A percentile compares a stretch with the other conserved stretches of the same genome.
Conservation (phyloP, 805 yeast species). For the Teunomyces panamensis region DNA sequence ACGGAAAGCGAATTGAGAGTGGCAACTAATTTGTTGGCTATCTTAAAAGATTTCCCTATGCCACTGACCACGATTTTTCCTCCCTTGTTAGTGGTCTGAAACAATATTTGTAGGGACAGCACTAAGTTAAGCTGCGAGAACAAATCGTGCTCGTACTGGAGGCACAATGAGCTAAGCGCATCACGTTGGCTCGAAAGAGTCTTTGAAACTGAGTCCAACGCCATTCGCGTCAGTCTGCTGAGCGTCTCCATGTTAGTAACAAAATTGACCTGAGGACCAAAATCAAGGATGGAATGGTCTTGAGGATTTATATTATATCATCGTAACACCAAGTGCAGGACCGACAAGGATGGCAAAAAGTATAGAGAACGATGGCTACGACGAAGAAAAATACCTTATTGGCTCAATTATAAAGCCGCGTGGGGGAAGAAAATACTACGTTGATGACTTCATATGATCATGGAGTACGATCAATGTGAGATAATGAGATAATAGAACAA, state of each 20-base stretch:
- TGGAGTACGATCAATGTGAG: too few relatives aligned
- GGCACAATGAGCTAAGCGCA: slow-evolving; percentile 44
- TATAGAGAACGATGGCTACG: neutral
- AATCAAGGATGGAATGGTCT: neutral
- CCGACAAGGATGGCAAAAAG: neutral
- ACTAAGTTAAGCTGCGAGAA: slow-evolving; percentile 46
- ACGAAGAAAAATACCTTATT: neutral
- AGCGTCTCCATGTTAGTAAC: neutral
- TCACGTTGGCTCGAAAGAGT: slow-evolving; percentile 46
- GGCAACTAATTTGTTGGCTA: slow-evolving; percentile 75
- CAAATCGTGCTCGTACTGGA: slow-evolving; percentile 44
- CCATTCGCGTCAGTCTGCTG: slow-evolving; percentile 10
- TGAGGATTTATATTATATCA: neutral
- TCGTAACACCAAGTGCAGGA: neutral
- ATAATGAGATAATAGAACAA: too few relatives aligned
- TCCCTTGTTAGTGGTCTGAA: slow-evolving; percentile 25
- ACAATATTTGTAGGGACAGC: slow-evolving; percentile 41
- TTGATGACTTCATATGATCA: neutral
- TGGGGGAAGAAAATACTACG: too few relatives aligned
- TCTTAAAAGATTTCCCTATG: slow-evolving; percentile 80
- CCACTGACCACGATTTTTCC: slow-evolving; percentile 80
- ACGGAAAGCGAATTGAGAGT: slow-evolving; percentile 79
- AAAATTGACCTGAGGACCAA: neutral
- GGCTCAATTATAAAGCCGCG: neutral
- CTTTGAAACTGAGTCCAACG: slow-evolving; percentile 32